phyloP scores from a whole-genome alignment of 2,329 filamentous ascomycete species.

The Didymella arachidicola region DNA sequence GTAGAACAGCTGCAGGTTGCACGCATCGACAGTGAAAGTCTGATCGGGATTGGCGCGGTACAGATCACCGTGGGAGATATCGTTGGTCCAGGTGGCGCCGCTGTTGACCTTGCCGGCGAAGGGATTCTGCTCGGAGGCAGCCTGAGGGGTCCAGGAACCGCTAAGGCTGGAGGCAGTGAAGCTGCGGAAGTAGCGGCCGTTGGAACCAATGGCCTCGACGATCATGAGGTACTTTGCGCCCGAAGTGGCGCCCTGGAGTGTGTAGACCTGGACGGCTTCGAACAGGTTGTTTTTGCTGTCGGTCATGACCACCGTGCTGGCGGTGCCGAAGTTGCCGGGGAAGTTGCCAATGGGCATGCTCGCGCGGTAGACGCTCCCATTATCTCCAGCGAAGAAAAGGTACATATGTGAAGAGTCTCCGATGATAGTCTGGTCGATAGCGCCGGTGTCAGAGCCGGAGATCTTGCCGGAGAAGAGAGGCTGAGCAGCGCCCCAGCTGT shows the following conservation, averaged over 20 bases:
- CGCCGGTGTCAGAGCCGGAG: slow-evolving; percentile 59
- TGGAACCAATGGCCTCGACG: slow-evolving; percentile 66
- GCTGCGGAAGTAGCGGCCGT: slow-evolving; percentile 71
- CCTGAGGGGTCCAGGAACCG: slow-evolving; percentile 67
- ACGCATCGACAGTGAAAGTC: slow-evolving; percentile 69
- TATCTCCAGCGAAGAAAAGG: slow-evolving; percentile 72
- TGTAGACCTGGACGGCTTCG: slow-evolving; percentile 73
- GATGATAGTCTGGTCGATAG: slow-evolving; percentile 71
- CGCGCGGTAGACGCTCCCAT: slow-evolving; percentile 70
- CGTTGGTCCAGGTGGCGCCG: slow-evolving; percentile 70
- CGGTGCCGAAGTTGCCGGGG: slow-evolving; percentile 65
- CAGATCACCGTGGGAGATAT: slow-evolving; percentile 72
- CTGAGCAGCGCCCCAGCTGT: slow-evolving; percentile 64
- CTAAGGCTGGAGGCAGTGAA: slow-evolving; percentile 66
- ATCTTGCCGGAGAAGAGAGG: slow-evolving; percentile 66
- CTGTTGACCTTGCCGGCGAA: slow-evolving; percentile 74
- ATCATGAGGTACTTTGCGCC: slow-evolving; percentile 68
- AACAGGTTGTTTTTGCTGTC: slow-evolving; percentile 67
- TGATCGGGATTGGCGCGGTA: slow-evolving; percentile 65
- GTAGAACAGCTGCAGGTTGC: slow-evolving; percentile 71
- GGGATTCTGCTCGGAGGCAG: slow-evolving; percentile 62
- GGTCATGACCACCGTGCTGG: slow-evolving; percentile 59
- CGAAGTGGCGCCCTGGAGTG: slow-evolving; percentile 54
- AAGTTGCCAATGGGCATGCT: slow-evolving; percentile 70
- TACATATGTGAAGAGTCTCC: slow-evolving; percentile 69